Evolutionary conservation across 2,329 filamentous ascomycete species (phyloP).

Genomic region (Colletotrichum sp.): DNA sequence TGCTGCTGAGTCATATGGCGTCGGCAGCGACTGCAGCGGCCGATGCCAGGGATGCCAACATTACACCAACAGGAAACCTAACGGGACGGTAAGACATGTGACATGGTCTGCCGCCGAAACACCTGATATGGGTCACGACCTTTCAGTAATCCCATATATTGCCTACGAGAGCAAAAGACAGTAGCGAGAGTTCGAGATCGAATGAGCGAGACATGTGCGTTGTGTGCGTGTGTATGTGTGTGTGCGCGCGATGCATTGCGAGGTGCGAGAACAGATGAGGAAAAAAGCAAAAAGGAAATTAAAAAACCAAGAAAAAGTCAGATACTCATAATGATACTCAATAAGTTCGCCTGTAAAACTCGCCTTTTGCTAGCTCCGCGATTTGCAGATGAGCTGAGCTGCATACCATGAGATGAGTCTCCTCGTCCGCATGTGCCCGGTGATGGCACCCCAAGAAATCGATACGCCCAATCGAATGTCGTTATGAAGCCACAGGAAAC

Average conservation of each 20-base stretch:
- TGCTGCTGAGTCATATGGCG: constrained; percentile 39
- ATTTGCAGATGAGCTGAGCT: not conserved
- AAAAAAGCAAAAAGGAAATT: not conserved
- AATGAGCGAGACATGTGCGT: not conserved
- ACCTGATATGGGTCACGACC: not conserved
- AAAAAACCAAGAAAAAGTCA: not conserved
- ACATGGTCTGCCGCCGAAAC: not conserved
- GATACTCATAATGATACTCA: not conserved
- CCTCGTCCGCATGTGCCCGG: not conserved
- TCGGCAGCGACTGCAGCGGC: constrained; percentile 35
- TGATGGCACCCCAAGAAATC: not conserved
- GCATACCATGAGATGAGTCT: not conserved
- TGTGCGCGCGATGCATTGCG: not conserved
- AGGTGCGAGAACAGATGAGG: not conserved
- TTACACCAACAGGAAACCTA: not conserved
- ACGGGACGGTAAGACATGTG: constrained; percentile 2
- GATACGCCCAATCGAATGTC: not conserved
- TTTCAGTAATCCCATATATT: not conserved
- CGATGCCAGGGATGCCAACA: constrained; percentile 23
- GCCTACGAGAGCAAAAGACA: not conserved
- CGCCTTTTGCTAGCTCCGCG: not conserved
- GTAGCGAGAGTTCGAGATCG: not conserved
- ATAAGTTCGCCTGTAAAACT: not conserved
- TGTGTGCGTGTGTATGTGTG: not conserved
- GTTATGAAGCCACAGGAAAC: not conserved